Base-by-base conservation (phyloP, 108 stramenopile genomes). In the Craspedostauros australis region DNA sequence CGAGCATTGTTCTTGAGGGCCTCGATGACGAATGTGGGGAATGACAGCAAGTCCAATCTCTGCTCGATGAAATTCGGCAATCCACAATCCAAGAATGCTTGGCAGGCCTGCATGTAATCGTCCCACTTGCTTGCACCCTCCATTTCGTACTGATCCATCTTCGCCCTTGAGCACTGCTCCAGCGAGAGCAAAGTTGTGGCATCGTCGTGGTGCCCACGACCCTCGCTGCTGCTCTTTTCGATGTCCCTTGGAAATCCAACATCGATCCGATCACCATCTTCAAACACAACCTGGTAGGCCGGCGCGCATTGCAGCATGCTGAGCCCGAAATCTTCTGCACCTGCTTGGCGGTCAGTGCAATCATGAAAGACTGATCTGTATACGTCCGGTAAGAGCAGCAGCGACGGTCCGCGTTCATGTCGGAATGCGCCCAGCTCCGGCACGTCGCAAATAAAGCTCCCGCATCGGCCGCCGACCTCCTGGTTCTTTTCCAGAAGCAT, bases 41-140 rank as follows among this genome's bases (percentile, higher is more conserved):
- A 64, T 2, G 84, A 73, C 18, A 9, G 7, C 12, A 86, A 16
- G 31, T 90, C 84, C 23, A 90, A 21, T 42, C 72, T 55, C 37
- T 86, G 77, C 63, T 90, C 84, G 43, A 90, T 90, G 47, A 90
- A 90, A 38, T 90, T 90, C 5, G 88, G 80, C 39, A 90, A 50
- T 1, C 88, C 88, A 50, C 76, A 80, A 59, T 90, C 77, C 29
- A 90, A 47, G 37, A 72, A 90, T 1, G 88, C 84, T 7, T 70
- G 50, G 14, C 76, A 80, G 9, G 73, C 70, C 39, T 66, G 39
- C 63, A 90, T 62, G 40, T 90, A 90, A 1, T 64, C 69, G 36
- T 71, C 65, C 88, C 88, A 90, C 44, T 86, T 85, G 16, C 20
- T 20, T 23, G 66, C 42, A 0, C 84, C 88, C 62, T 82, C 43